These are phyloP conservation scores for Talaromyces sp. DNA, from an alignment of 2,329 filamentous ascomycete genomes.

Conservation along the genomic window DNA sequence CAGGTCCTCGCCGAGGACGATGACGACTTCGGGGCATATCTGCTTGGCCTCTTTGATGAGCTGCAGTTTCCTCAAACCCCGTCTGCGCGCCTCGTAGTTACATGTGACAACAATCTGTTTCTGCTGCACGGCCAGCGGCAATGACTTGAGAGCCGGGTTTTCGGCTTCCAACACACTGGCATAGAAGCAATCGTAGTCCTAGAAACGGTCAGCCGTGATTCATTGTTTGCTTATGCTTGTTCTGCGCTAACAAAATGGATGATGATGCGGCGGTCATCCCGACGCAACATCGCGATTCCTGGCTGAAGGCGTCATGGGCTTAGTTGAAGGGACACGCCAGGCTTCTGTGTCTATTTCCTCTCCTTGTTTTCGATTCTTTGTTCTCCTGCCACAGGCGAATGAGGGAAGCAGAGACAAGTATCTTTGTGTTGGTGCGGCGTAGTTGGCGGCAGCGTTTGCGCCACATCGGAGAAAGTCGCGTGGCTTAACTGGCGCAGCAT, in stretches of 20 bases:
- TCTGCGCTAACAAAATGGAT: constrained; percentile 67
- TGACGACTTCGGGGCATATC: constrained; percentile 75
- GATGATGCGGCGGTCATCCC: constrained; percentile 64
- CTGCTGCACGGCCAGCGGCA: constrained; percentile 81
- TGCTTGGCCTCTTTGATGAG: constrained; percentile 74
- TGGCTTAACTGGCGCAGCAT: background rate
- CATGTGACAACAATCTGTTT: constrained; percentile 91
- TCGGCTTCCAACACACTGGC: constrained; percentile 83
- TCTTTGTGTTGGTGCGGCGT: background rate
- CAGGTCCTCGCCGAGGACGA: constrained; percentile 82
- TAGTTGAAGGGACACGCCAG: background rate
- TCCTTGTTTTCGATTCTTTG: background rate
- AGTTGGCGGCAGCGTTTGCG: background rate
- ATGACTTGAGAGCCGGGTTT: constrained; percentile 64
- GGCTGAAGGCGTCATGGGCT: background rate
- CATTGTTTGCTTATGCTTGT: background rate
- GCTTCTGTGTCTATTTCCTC: background rate
- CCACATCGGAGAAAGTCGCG: background rate
- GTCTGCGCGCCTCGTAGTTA: constrained; percentile 82
- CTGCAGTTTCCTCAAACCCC: constrained; percentile 69
- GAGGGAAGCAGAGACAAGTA: background rate
- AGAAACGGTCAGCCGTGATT: background rate
- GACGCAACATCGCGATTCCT: constrained; percentile 15
- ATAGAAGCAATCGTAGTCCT: constrained; percentile 73
- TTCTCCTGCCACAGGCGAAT: background rate